Conservation (phyloP, 2,329 filamentous ascomycete species). For the Thermothelomyces thermophilus region DNA sequence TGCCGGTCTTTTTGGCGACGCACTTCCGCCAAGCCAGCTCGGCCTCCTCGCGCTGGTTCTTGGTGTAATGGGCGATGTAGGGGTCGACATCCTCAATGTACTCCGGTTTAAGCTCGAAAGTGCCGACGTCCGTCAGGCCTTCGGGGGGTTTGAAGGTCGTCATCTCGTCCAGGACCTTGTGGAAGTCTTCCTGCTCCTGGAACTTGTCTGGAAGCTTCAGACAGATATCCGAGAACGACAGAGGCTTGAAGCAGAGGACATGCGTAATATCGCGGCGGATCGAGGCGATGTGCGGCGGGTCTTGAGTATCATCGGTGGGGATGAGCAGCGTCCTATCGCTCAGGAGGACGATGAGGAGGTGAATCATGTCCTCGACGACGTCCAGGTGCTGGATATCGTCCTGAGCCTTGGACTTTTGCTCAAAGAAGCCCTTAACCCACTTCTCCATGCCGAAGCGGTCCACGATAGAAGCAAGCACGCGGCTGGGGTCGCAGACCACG, state of each 20-base stretch:
- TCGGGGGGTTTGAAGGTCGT: constrained; percentile 86
- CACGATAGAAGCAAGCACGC: constrained; percentile 81
- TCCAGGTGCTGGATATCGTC: constrained; percentile 87
- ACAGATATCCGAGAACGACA: constrained; percentile 89
- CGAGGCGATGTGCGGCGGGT: constrained; percentile 59
- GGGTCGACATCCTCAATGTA: constrained; percentile 87
- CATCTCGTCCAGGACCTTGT: constrained; percentile 77
- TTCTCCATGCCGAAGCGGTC: constrained; percentile 83
- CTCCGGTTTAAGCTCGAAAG: constrained; percentile 83
- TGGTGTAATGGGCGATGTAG: constrained; percentile 92
- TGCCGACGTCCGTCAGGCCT: constrained; percentile 85
- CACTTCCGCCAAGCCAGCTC: constrained; percentile 82
- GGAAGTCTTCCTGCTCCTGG: constrained; percentile 82
- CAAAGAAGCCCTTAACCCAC: constrained; percentile 82
- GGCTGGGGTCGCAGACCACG: constrained; percentile 74
- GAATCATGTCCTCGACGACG: constrained; percentile 91
- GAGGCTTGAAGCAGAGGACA: constrained; percentile 89
- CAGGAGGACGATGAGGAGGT: constrained; percentile 82
- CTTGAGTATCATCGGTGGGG: constrained; percentile 57
- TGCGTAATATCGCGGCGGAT: constrained; percentile 89
- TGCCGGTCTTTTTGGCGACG: constrained; percentile 81
- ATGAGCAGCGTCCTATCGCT: constrained; percentile 81
- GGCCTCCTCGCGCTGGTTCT: constrained; percentile 93
- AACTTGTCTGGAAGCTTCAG: constrained; percentile 82
- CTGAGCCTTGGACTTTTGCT: constrained; percentile 62